Evolutionary conservation across 495 filamentous ascomycete genomes (phyloP), one percentile per base, ranked within the genome.

Genomic region (Penicillium maclennaniae): DNA sequence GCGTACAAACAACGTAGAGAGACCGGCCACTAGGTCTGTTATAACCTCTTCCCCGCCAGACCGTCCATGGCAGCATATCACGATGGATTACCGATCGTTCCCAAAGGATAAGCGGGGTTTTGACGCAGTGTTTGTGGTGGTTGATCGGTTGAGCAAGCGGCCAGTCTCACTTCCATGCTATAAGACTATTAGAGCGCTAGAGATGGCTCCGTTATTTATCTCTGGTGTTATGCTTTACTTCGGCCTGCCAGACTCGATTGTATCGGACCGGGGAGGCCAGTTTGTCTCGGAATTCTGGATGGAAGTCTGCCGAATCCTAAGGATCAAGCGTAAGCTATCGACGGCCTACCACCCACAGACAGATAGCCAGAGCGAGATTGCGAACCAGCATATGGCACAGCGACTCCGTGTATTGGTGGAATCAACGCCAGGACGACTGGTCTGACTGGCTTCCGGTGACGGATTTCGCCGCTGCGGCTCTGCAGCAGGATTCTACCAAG

Each of bases 341-440:
- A 65, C 64, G 5, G 51, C 53, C 2, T 47, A 58, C 15, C 50
- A 69, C 43, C 47, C 48, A 4, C 34, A 60, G 26, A 60, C 57
- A 5, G 51, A 67, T 38, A 55, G 52, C 1, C 26, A 47, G 28
- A 54, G 42, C 4, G 46, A 61, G 19, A 40, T 41, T 23, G 17
- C 15, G 37, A 54, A 54, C 38, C 10, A 47, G 25, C 23, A 53
- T 17, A 43, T 58, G 6, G 43, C 44, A n/a, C 7, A 52, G 25
- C 6, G 49, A 1, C 34, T 59, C 7, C 8, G 45, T 4, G 45
- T 23, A 2, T 54, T 37, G 17, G 43, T 59, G 26, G n/a, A 54
- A 44, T 20, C 37, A 50, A 21, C 34, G 40, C 34, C 19, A 59
- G 14, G 51, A 59, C 21, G 40, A 59, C 15, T 59, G 26, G 56